Evolutionary conservation across 768 basidiomycete species (phyloP).

Genomic region (Lactarius trivialis): DNA sequence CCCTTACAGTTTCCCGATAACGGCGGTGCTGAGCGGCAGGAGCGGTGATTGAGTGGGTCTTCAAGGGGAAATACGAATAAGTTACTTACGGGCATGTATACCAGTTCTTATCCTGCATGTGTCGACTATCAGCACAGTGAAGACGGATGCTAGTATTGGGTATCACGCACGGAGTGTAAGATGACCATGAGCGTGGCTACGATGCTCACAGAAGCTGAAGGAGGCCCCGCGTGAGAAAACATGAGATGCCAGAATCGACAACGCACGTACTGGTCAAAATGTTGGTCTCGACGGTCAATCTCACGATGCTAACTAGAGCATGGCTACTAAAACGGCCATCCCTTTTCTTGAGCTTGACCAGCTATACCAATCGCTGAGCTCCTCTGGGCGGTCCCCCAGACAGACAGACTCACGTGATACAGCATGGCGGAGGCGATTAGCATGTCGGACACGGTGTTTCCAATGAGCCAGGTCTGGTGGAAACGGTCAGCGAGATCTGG

Average conservation of each 20-base stretch:
- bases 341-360: neutral
- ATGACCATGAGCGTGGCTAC: neutral
- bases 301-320: slow-evolving; percentile 21
- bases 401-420: neutral
- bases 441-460: neutral
- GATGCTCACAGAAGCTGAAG: slow-evolving; percentile 2
- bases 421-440: slow-evolving; percentile 7
- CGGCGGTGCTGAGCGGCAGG: neutral
- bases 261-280: slow-evolving; percentile 16
- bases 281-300: slow-evolving; percentile 27
- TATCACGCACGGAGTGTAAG: slow-evolving; percentile 4
- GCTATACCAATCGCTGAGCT: slow-evolving; percentile 4
- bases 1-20: slow-evolving; percentile 17
- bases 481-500: neutral
- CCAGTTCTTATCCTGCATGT: slow-evolving; percentile 3
- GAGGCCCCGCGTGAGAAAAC: neutral
- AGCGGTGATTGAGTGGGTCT: neutral
- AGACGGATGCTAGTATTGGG: neutral
- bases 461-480: slow-evolving; percentile 6
- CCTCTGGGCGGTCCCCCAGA: too few species aligned
- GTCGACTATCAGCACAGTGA: neutral
- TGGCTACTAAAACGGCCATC: neutral
- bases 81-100: slow-evolving; percentile 10
- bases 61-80: neutral
- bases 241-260: neutral